Base-by-base conservation (phyloP, 768 basidiomycete genomes). In the Suillus americanus region DNA sequence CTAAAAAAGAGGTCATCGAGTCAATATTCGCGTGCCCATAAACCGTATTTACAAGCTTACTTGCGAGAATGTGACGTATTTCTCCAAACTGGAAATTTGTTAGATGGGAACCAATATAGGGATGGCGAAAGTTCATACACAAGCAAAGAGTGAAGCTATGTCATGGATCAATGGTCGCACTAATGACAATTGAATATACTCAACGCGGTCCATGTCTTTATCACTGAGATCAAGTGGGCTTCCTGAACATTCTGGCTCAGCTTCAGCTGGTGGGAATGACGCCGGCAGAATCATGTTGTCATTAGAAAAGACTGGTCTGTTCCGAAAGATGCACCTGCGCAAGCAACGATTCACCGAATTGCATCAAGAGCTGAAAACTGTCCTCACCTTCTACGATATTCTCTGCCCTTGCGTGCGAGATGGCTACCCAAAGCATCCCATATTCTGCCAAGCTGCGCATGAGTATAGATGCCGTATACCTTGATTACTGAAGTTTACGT, bases 91-190 rank as follows among this genome's bases (percentile, higher is more conserved):
- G 81, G 70, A 51, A 81, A 83, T 71, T 83, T 84, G 63, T 87
- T 51, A 85, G 71, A 12, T 74, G 18, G 38, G 20, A 41, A 20
- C 18, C 1, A 28, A 81, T 59, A 23, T 23, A 6, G 0, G 61
- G 10, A 30, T 53, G 28, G n/a, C 30, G 12, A 60, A 33, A 55
- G 37, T 28, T 14, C 85, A 62, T 70, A 89, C 86, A 86, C 81
- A n/a, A 89, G 79, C 30, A 88, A 79, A 2, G 83, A 78, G 67
- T 89, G 87, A 10, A 88, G 76, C 86, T 88, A 54, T 41, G 45
- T 13, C 41, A 37, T 38, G 10, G 13, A 68, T 51, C 20, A 53
- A 55, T 28, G 7, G n/a, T 28, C 20, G 40, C 10, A 28, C 18
- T 6, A 20, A 59, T 41, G 18, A 28, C 28, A 41, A 18, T 20